A percentile compares a stretch with the other conserved stretches of the same genome.
Evolutionary conservation across 148 eudicot genomes (phyloP).

Genomic region (Rheum nobile): DNA sequence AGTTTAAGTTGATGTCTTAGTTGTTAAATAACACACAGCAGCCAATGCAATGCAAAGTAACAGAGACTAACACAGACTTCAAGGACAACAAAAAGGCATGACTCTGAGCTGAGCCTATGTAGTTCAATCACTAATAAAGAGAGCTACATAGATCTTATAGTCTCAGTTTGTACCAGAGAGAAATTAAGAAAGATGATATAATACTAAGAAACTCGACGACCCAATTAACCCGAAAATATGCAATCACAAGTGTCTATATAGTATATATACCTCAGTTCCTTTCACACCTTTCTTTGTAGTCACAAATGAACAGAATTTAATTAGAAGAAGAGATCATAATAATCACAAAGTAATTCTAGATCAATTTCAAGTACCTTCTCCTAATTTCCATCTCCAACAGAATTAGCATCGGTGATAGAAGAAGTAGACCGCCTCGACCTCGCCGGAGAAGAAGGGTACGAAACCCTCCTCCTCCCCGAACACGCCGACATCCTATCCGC

Average conservation of each 20-base stretch:
- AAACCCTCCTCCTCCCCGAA: background rate
- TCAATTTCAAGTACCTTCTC: background rate
- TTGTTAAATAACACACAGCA: too few relatives aligned
- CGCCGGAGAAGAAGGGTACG: conserved; percentile 7
- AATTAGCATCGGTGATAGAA: background rate
- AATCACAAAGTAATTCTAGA: background rate
- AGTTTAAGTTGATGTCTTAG: too few relatives aligned
- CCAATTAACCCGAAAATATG: background rate
- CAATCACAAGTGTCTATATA: background rate
- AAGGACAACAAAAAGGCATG: too few relatives aligned
- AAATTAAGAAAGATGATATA: too few relatives aligned
- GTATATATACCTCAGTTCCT: background rate
- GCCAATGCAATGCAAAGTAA: too few relatives aligned
- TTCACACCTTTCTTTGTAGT: background rate
- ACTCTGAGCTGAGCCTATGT: too few relatives aligned
- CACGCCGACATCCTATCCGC: conserved; percentile 1
- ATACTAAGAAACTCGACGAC: too few relatives aligned
- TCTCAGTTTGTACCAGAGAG: too few relatives aligned
- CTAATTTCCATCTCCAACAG: background rate
- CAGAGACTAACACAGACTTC: too few relatives aligned
- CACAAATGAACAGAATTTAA: background rate
- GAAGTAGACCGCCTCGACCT: conserved; percentile 5
- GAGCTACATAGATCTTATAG: too few relatives aligned
- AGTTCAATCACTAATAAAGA: too few relatives aligned
- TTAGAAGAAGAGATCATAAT: background rate